Evolutionary conservation across 768 basidiomycete species (phyloP).

Genomic region (Podaxis carcinomalis): DNA sequence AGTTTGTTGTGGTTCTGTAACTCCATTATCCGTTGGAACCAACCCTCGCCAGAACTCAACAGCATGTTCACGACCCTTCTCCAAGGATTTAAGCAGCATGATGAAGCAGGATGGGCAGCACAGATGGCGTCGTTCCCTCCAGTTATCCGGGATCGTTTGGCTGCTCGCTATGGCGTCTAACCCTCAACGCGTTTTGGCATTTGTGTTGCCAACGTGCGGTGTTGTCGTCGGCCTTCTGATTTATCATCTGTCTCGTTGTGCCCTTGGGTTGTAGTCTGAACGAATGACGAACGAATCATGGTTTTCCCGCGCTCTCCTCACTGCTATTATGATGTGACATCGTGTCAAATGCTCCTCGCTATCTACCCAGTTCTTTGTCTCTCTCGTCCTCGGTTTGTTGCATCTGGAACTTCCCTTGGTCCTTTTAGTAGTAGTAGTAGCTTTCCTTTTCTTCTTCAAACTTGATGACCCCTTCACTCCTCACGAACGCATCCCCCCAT

Average conservation of each 20-base stretch:
- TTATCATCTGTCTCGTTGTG: slow-evolving; percentile 4
- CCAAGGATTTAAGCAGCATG: slow-evolving; percentile 85
- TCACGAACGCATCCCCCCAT: neutral
- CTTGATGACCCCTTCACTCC: slow-evolving; percentile 4
- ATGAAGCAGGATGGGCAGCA: slow-evolving; percentile 79
- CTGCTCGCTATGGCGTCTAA: slow-evolving; percentile 83
- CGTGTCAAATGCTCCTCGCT: slow-evolving; percentile 7
- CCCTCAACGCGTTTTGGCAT: neutral
- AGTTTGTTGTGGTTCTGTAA: slow-evolving; percentile 98
- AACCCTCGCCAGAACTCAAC: slow-evolving; percentile 88
- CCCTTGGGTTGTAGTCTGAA: slow-evolving; percentile 7
- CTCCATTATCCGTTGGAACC: slow-evolving; percentile 92
- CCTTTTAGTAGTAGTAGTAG: slow-evolving; percentile 28
- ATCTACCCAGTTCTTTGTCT: slow-evolving; percentile 16
- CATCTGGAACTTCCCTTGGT: slow-evolving; percentile 39
- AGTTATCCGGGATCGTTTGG: slow-evolving; percentile 82
- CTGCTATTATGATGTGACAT: slow-evolving; percentile 1
- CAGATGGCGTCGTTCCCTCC: slow-evolving; percentile 84
- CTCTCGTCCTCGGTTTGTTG: slow-evolving; percentile 36
- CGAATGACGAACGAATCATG: neutral
- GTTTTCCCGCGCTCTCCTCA: slow-evolving; percentile 5
- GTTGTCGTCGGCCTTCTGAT: neutral
- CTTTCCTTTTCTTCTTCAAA: slow-evolving; percentile 6
- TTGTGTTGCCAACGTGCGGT: neutral
- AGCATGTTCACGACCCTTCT: slow-evolving; percentile 91